phyloP scores from a whole-genome alignment of 192 early-diverging fungal genomes.

The Phycomyces nitens region DNA sequence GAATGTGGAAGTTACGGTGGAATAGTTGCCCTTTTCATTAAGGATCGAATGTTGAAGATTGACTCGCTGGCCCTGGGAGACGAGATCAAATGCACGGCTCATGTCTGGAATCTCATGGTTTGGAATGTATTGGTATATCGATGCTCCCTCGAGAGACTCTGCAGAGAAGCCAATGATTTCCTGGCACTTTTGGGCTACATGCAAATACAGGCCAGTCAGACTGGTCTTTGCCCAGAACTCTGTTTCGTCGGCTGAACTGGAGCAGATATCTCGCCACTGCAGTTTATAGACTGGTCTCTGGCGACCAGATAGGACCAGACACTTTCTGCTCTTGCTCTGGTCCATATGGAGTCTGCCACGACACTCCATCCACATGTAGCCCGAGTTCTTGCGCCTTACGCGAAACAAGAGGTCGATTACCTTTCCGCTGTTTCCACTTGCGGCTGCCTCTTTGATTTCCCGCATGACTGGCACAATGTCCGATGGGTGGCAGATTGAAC shows the following conservation, averaged over 20 bases:
- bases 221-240: conserved; percentile 63
- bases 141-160: conserved; percentile 32
- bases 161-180: conserved; percentile 21
- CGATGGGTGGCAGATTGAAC: conserved; percentile 61
- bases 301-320: conserved; percentile 60
- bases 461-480: conserved; percentile 63
- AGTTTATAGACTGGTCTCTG: conserved; percentile 45
- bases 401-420: conserved; percentile 55
- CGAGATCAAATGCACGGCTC: conserved; percentile 25
- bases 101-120: conserved; percentile 34
- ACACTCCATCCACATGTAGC: conserved; percentile 64
- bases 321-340: conserved; percentile 60
- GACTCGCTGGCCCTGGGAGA: conserved; percentile 17
- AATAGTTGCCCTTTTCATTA: conserved; percentile 37
- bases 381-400: conserved; percentile 47
- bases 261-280: background rate
- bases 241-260: background rate
- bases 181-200: conserved; percentile 29
- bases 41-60: conserved; percentile 35
- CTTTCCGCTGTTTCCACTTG: conserved; percentile 25
- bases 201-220: conserved; percentile 52
- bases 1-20: conserved; percentile 36
- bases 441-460: conserved; percentile 48
- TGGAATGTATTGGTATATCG: conserved; percentile 39
- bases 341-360: conserved; percentile 58